Evolutionary conservation across 1,139 yeast species (phyloP), one percentile per base, ranked within the genome.

Genomic region (Lodderomyces parapsilosis): DNA sequence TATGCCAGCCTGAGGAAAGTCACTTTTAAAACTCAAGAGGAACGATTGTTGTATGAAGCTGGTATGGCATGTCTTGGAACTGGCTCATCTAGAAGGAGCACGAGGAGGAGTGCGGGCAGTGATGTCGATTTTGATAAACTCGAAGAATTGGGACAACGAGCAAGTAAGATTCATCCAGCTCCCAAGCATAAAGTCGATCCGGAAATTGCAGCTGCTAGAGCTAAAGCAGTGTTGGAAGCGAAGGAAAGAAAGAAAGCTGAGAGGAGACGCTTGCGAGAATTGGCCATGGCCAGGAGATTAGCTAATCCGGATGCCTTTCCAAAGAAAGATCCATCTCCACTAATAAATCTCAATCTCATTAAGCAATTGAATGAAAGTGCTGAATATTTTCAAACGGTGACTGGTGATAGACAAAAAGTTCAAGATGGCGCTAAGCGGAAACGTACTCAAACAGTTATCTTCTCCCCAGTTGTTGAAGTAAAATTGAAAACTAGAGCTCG

Each of bases 311-410:
- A 14, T 5, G 53, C 28, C 32, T 46, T 9, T 43, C 45, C 42
- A n/a, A 20, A 39, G 10, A 42, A 46, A 20, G 48, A 53, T n/a
- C 41, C 45, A 11, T 15, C 28, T 14, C 25, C 31, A 6, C 32
- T 42, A 4, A 25, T 51, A 19, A 35, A 51, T 10, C 46, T 30
- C 33, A 33, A 22, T 9, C 25, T 33, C 20, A 11, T 34, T 22
- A 22, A 22, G n/a, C 24, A 34, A 43, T 15, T 65, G 8, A 38
- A 57, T 28, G 64, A 54, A 28, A 68, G 63, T 32, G 64, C 74
- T 0, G 59, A 58, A 9, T 67, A 68, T 50, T 71, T 71, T 44
- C 75, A 70, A 51, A 59, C 69, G 24, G 65, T 69, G 11, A 62
- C 67, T 2, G 76, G 76, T 15, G 66, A 70, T 44, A 60, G 62